Evolutionary conservation across 306 rosid genomes (phyloP), one percentile per base, ranked within the genome.

Genomic region (Cucumis hystrix): DNA sequence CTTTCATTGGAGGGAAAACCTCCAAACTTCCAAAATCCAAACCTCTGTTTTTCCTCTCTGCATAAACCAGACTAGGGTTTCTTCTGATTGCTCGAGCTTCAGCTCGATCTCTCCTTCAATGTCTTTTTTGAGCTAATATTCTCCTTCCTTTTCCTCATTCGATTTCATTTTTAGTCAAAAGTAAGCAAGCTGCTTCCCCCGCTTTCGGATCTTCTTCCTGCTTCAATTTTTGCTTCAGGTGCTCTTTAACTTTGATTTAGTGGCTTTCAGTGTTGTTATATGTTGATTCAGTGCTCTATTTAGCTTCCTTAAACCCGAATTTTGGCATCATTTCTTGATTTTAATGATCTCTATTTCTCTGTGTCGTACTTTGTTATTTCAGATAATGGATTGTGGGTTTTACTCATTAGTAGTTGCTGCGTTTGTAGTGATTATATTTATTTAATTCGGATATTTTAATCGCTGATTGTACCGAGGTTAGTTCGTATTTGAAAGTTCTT

Each of bases 1-100:
- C 67, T 84, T 73, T 68, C 80, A 55, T 87, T 91, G 96, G 98
- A 93, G 95, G 96, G 95, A 91, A 88, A 85, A 70, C 82, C 76
- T 74, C 87, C 81, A 69, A 87, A 84, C 64, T 20, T 80, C 83
- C 30, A 77, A 73, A 78, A 13, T 80, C 83, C 37, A 78, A 73
- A 74, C 82, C 82, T 56, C 81, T 80, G 74, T 83, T 80, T 78
- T 78, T 60, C 43, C 62, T 75, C 54, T 18, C 85, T 41, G 49
- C 67, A 75, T 14, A 12, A 73, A 84, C 78, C 83, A 80, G 80
- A 43, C 78, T 80, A 87, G 90, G 91, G 94, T 91, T 84, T 90
- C 84, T 76, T 35, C 33, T 39, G 75, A 39, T 69, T 84, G 74
- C 40, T 13, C 47, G 9, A 52, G 33, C 66, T 78, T 47, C 75